Base-by-base conservation (phyloP, 2,329 filamentous ascomycete species). In the Rugonectria rugulosa region DNA sequence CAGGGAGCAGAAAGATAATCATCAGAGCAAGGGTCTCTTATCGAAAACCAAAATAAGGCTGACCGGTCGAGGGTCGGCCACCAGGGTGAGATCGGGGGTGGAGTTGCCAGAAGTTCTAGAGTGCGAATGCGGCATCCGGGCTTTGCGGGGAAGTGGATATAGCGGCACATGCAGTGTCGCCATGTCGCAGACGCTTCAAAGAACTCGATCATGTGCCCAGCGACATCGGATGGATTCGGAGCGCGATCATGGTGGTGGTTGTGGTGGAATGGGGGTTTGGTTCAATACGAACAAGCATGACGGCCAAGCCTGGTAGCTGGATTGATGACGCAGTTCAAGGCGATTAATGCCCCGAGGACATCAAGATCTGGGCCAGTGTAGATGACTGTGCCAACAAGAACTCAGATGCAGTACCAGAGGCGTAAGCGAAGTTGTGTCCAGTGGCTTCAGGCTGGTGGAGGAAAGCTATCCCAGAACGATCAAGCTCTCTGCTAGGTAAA, bases 191-290 rank as follows among this genome's bases (percentile, higher is more conserved):
- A 44, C 21, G 40, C 31, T 40, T 56, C 48, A 19, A 50, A 31
- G 27, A 37, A 40, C 17, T 51, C 8, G 46, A 46, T 56, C 53
- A 56, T 56, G 53, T 51, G 53, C 24, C 12, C 34, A 46, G 41
- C 53, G 46, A 34, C 34, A 56, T 56, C 53, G 53, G 53, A 56
- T 37, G 24, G 41, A 56, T n/a, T 51, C 53, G 53, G 53, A 34
- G 26, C 6, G 27, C 4, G 10, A 24, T 31, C 26, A 20, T 44
- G 47, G 12, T 36, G n/a, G n/a, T 36, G 23, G 27, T 20, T 15
- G 20, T 48, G n/a, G n/a, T 27, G 23, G 38, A 29, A 6, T 24
- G 17, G 4, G 15, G 23, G 31, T 11, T 49, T 34, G 24, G 43
- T 24, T 34, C 6, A 20, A 6, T n/a, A 19, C 17, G 12, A 17